Evolutionary conservation across 2,329 filamentous ascomycete genomes (phyloP).

Genomic region (Calycina marina): DNA sequence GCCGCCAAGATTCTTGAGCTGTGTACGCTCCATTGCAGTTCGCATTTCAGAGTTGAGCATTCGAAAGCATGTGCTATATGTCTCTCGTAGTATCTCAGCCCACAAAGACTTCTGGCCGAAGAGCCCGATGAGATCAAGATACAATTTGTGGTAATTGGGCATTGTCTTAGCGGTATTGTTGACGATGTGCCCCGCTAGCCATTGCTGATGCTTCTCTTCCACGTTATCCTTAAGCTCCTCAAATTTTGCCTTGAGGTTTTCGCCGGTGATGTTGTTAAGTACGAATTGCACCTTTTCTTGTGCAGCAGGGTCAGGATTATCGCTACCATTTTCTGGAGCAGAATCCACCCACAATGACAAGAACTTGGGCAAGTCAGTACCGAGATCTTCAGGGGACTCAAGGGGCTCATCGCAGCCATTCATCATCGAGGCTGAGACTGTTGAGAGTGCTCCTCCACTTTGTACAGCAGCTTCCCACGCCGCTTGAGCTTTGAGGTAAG

Average conservation of each 20-base stretch:
- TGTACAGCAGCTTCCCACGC: constrained; percentile 43
- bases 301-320: constrained; percentile 70
- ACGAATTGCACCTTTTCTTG: constrained; percentile 94
- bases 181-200: constrained; percentile 92
- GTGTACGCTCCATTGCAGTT: constrained; percentile 68
- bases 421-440: constrained; percentile 35
- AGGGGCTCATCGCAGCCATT: constrained; percentile 61
- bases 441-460: constrained; percentile 31
- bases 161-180: constrained; percentile 95
- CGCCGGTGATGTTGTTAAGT: constrained; percentile 88
- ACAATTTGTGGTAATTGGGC: constrained; percentile 89
- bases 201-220: constrained; percentile 73
- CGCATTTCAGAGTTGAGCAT: constrained; percentile 87
- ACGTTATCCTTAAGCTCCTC: constrained; percentile 66
- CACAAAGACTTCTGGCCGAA: constrained; percentile 69
- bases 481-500: constrained; percentile 66
- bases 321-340: constrained; percentile 42
- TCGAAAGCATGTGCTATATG: constrained; percentile 70
- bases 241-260: constrained; percentile 74
- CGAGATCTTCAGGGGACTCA: constrained; percentile 39
- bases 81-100: constrained; percentile 84
- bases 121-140: constrained; percentile 74
- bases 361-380: constrained; percentile 68
- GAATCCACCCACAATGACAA: constrained; percentile 64
- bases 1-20: constrained; percentile 82